Conservation (phyloP, 2,329 filamentous ascomycete species). For the Phaeoacremonium minimum region DNA sequence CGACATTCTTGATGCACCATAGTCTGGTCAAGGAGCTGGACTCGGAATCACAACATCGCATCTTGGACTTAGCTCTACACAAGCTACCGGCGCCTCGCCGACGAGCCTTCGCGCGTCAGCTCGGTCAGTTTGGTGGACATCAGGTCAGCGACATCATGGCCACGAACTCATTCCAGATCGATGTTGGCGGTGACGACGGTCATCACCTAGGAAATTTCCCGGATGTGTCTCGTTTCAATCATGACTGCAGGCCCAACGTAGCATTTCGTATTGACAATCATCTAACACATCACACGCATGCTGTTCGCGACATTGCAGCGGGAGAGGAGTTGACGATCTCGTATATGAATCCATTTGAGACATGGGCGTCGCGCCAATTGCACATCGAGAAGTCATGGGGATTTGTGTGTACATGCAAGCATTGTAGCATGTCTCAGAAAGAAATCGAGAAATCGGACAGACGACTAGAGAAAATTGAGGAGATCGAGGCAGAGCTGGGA, state of each 20-base stretch:
- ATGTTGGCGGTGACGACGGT: slow-evolving; percentile 1
- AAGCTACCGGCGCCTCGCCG: slow-evolving; percentile 11
- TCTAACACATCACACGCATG: slow-evolving; percentile 26
- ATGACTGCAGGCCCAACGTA: slow-evolving; percentile 31
- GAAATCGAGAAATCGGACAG: slow-evolving; percentile 15
- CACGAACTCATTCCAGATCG: slow-evolving; percentile 19
- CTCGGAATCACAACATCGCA: slow-evolving; percentile 9
- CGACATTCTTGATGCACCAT: slow-evolving; percentile 16
- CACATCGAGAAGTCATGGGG: slow-evolving; percentile 24
- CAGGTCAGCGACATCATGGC: slow-evolving; percentile 16
- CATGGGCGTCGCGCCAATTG: slow-evolving; percentile 14
- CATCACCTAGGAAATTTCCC: slow-evolving; percentile 18
- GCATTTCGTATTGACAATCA: slow-evolving; percentile 19
- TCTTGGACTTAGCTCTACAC: slow-evolving; percentile 15
- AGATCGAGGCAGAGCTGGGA: slow-evolving; percentile 6
- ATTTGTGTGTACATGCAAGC: slow-evolving; percentile 26
- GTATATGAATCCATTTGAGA: slow-evolving; percentile 26
- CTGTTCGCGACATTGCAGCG: slow-evolving; percentile 19
- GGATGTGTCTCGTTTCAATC: slow-evolving; percentile 27
- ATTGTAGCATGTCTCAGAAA: slow-evolving; percentile 17
- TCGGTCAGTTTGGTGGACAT: slow-evolving; percentile 16
- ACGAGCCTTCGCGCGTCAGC: slow-evolving; percentile 13
- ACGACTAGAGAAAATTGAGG: slow-evolving; percentile 21
- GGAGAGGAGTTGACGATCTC: slow-evolving; percentile 30
- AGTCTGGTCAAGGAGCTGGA: slow-evolving; percentile 13